Evolutionary conservation across 768 basidiomycete genomes (phyloP).

Genomic region (Boletus pseudo-olivaceus): DNA sequence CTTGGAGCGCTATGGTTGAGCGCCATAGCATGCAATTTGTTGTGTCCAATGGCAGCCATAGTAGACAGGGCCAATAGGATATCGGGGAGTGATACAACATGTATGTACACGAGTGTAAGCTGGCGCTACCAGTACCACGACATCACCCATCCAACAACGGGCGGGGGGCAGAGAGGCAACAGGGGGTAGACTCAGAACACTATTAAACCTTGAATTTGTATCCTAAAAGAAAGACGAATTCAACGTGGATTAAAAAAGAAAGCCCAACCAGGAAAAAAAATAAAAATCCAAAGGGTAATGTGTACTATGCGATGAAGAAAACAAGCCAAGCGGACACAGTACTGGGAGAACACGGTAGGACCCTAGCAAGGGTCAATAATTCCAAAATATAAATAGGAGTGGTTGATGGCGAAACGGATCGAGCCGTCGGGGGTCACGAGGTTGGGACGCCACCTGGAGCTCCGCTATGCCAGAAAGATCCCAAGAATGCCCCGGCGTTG

Average conservation of each 20-base stretch:
- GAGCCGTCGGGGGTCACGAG: slow-evolving; percentile 9
- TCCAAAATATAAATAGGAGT: slow-evolving; percentile 33
- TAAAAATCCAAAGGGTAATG: slow-evolving; percentile 28
- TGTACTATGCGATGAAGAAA: slow-evolving; percentile 17
- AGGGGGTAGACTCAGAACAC: slow-evolving; percentile 13
- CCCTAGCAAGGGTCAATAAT: slow-evolving; percentile 26
- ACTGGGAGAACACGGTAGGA: neutral
- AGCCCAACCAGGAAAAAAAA: slow-evolving; percentile 4
- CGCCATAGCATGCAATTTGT: neutral
- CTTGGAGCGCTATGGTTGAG: too few species aligned
- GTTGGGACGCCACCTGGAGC: slow-evolving; percentile 18
- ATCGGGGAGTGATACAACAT: slow-evolving; percentile 27
- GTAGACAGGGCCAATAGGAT: slow-evolving; percentile 16
- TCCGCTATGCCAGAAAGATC: slow-evolving; percentile 50
- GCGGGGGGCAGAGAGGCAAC: neutral
- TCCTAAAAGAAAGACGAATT: slow-evolving; percentile 13
- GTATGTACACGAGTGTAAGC: slow-evolving; percentile 20
- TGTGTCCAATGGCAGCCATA: neutral
- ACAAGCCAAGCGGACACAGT: neutral
- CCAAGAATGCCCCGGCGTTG: slow-evolving; percentile 73
- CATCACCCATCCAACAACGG: slow-evolving; percentile 3
- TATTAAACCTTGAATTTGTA: slow-evolving; percentile 27
- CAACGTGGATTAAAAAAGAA: slow-evolving; percentile 2
- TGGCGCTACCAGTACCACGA: slow-evolving; percentile 5
- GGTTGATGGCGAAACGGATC: neutral